Conservation (phyloP, 176 grass and related monocot genomes). For the Urochloa ruziziensis region DNA sequence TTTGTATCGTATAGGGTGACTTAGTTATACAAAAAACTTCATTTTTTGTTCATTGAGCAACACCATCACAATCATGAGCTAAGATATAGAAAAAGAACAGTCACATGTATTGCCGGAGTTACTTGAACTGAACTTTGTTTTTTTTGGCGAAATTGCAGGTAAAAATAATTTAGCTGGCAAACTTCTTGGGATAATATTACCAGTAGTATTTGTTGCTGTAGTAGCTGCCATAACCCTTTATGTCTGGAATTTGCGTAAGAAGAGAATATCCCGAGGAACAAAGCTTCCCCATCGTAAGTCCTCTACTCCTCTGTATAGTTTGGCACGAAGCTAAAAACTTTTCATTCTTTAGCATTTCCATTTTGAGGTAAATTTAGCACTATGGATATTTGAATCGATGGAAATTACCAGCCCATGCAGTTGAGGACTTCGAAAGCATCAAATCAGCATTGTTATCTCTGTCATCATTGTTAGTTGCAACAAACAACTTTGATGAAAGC, state of each 20-base stretch:
- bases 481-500: conserved; percentile 27
- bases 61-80: not conserved
- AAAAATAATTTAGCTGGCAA: not conserved
- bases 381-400: not conserved
- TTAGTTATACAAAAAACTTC: no score
- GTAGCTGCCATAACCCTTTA: not conserved
- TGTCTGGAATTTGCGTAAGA: not conserved
- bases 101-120: not conserved
- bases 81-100: not conserved
- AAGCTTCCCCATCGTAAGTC: not conserved
- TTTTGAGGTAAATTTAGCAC: not conserved
- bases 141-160: not conserved
- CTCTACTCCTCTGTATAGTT: not conserved
- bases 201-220: not conserved
- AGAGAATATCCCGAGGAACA: not conserved
- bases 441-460: conserved; percentile 20
- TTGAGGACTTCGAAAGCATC: conserved; percentile 27
- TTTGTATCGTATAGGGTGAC: no score
- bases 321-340: not conserved
- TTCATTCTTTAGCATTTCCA: not conserved
- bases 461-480: conserved; percentile 23
- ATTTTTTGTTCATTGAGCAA: not conserved
- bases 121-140: not conserved
- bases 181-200: conserved; percentile 25
- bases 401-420: not conserved